Evolutionary conservation across 108 stramenopile genomes (phyloP), one percentile per base, ranked within the genome.

Genomic region (Skeletonema grethae): DNA sequence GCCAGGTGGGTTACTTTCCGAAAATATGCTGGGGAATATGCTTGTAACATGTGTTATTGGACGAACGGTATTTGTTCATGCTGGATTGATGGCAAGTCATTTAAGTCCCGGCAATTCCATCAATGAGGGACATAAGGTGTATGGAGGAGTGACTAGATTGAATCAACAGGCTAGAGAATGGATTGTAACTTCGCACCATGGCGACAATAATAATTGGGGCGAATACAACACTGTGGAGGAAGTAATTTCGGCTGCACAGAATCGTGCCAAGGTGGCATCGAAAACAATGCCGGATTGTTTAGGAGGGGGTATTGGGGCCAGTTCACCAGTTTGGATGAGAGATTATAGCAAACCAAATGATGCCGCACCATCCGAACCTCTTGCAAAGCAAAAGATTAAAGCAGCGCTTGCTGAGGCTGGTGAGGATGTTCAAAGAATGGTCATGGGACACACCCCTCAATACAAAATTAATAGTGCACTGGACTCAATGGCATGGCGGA

Each of bases 381-480:
- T 24, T 29, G 85, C 83, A 8, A 80, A 76, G 45, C 59, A 64
- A 11, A 72, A 80, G 73, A 75, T 83, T 25, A 71, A 64, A 35
- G 75, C 58, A 82, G 56, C 67, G 41, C 36, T 80, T 43, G 58
- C 55, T 57, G 61, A 61, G 53, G 31, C 65, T 24, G 75, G 80
- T 20, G 10, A 43, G 2, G 71, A 82, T 41, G 79, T 80, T 3
- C 82, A 86, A 39, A 70, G 91, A 25, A 90, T 92, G 86, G 87
- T 90, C 29, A 89, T 94, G 86, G 92, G 92, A 2, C 92, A 94
- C 70, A 94, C 90, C 15, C 84, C 87, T 1, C 92, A 94, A 80
- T 30, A 63, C 16, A 39, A 64, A 63, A 90, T 91, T 58, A 94
- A 94, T 81, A 79, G 83, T 6, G 88, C 82, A 3, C 71, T 89